A percentile compares a stretch with the other conserved stretches of the same genome.
Conservation (phyloP, 75 land plant genomes). For the Sequoiadendron giganteum region DNA sequence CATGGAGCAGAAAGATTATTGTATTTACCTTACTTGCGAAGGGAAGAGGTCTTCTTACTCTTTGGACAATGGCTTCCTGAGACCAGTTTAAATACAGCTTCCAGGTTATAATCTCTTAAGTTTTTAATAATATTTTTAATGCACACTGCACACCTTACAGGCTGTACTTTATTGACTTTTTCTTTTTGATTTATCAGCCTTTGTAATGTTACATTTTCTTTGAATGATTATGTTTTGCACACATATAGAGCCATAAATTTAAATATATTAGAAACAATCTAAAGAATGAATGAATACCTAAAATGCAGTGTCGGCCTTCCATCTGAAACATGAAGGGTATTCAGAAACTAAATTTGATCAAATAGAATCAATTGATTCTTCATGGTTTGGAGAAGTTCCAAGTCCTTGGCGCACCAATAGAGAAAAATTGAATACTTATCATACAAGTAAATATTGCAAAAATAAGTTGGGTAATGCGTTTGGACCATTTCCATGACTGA, state of each 20-base stretch:
- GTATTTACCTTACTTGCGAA: not conserved
- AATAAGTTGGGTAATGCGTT: not conserved
- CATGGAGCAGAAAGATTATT: slow-evolving; percentile 5
- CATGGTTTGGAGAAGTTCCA: not conserved
- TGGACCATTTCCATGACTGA: not conserved
- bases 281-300: not conserved
- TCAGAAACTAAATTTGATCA: not conserved
- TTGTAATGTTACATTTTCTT: not conserved
- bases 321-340: not conserved
- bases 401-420: not conserved
- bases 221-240: not conserved
- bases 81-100: not conserved
- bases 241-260: not conserved
- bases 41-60: not conserved
- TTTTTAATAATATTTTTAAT: not conserved
- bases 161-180: not conserved
- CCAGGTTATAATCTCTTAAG: not conserved
- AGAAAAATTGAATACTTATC: not conserved
- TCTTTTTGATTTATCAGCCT: not conserved
- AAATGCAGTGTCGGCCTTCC: not conserved
- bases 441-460: no score
- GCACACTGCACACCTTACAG: not conserved
- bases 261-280: not conserved
- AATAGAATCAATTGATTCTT: not conserved
- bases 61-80: not conserved